Base-by-base conservation (phyloP, 176 grass and related monocot species). In the Carex scoparia region DNA sequence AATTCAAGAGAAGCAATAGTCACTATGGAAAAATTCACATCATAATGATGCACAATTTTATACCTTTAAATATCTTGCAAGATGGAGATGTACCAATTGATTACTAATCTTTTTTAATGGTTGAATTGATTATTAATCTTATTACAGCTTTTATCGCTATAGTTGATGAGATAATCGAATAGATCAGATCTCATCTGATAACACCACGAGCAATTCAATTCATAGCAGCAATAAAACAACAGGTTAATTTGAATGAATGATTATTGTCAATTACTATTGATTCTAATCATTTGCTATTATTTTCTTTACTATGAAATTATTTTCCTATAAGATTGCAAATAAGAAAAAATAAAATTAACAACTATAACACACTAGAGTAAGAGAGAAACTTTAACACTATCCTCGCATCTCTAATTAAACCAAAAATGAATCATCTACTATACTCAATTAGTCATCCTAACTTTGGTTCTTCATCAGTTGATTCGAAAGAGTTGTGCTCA, bases 401-500 rank as follows among this genome's bases (percentile, higher is more conserved):
- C 51, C 10, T 79, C 74, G 56, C 16, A 13, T 64, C 35, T 66
- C 81, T 54, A 46, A 82, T 65, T 64, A 83, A 69, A 54, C 42
- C 40, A 64, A 62, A 42, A 81, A 48, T 16, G 78, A 42, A 80
- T 54, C 32, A 57, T 56, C 49, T 79, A 79, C 49, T 79, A 79
- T 58, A 35, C 28, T 58, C 74, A 58, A 56, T 58, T 58, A 79
- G 30, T 72, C 28, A n/a, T 8, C 44, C 44, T 83, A 83, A 69
- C 7, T 83, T 83, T 65, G 40, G 40, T 32, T 33, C 23, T 68
- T 31, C 61, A 67, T 83, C 81, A 83, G 65, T 48, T 69, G 40
- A 67, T 83, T 53, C 3, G 81, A 67, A 51, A 83, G 61, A 56
- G 81, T 35, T 53, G 59, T 63, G 51, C 81, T 83, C 81, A 69